phyloP scores from a whole-genome alignment of 768 basidiomycete genomes.

The Fibroporia radiculosa region DNA sequence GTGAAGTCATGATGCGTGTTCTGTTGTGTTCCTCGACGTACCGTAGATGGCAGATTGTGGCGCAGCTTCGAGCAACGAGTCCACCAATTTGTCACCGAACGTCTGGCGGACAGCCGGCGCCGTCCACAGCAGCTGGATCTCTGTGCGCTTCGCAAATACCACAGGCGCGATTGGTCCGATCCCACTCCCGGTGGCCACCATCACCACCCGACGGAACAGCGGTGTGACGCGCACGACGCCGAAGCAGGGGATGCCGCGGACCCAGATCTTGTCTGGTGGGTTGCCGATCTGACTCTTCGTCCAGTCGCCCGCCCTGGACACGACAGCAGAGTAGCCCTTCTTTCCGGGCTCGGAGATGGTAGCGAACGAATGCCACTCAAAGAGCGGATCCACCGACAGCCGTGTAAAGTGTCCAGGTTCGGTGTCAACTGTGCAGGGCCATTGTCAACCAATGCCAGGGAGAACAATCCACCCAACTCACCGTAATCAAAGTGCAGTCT shows the following conservation, averaged over 20 bases:
- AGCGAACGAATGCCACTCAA: slow-evolving; percentile 51
- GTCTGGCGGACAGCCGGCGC: slow-evolving; percentile 49
- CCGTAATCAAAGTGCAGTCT: slow-evolving; percentile 50
- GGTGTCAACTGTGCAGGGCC: slow-evolving; percentile 14
- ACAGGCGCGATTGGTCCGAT: slow-evolving; percentile 50
- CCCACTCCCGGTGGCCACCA: slow-evolving; percentile 49
- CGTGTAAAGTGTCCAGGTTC: slow-evolving; percentile 25
- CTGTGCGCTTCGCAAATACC: slow-evolving; percentile 38
- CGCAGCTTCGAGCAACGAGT: slow-evolving; percentile 39
- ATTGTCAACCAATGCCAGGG: not conserved
- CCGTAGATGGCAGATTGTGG: slow-evolving; percentile 49
- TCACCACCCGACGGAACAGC: slow-evolving; percentile 42
- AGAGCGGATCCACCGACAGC: slow-evolving; percentile 33
- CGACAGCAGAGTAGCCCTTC: slow-evolving; percentile 17
- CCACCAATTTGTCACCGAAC: slow-evolving; percentile 50
- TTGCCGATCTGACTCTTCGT: slow-evolving; percentile 40
- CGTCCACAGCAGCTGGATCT: slow-evolving; percentile 48
- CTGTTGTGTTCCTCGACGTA: slow-evolving; percentile 11
- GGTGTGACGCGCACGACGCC: slow-evolving; percentile 45
- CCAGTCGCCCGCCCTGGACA: slow-evolving; percentile 47
- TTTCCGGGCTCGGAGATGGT: slow-evolving; percentile 34
- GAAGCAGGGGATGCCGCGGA: slow-evolving; percentile 45
- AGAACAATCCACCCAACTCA: slow-evolving; percentile 13
- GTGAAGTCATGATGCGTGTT: not conserved
- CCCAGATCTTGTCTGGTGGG: slow-evolving; percentile 47